Base-by-base conservation (phyloP, 1,139 yeast genomes). In the Hyphopichia pseudoburtonii region DNA sequence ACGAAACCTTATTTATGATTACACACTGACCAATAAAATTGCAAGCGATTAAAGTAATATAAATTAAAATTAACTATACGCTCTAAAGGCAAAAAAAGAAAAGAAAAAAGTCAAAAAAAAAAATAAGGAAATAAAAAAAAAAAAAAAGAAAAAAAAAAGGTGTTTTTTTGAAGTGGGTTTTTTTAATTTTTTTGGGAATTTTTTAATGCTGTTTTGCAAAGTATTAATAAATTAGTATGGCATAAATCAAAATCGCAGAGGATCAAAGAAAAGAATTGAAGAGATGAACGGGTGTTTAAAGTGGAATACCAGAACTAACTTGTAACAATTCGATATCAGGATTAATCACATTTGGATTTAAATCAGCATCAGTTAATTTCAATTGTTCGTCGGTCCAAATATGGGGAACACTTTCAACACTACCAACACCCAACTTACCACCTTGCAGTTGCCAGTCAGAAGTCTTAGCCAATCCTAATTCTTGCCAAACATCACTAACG, bases 391-490 rank as follows among this genome's bases (percentile, higher is more conserved):
- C 85, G 35, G 96, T 87, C 98, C 98, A 92, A 51, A 92, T 70
- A 51, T 77, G 80, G 40, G 70, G 62, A 38, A 76, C 75, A 19
- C 73, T 62, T 31, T 61, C 56, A 28, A 72, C 67, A 21, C 66
- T 76, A 44, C 96, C 96, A 48, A 89, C 95, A 41, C 96, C 96
- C 56, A 95, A 83, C 50, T 84, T 78, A 9, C 97, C 96, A 49
- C 97, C 97, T 45, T 66, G 65, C 24, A 66, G 64, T 44, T 76
- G 80, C 94, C 97, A 88, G 56, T 87, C 94, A 33, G 68, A 56
- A 38, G 84, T 81, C 60, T 95, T 83, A 60, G 82, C 80, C 61
- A 92, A 76, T 41, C 73, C 73, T 62, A 90, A 75, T 47, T 84
- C 86, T 33, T 70, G 72, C 70, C 92, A 92, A 19, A 90, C 89